Conservation (phyloP, 2,329 filamentous ascomycete genomes). For the Penicillium sclerotiorum region DNA sequence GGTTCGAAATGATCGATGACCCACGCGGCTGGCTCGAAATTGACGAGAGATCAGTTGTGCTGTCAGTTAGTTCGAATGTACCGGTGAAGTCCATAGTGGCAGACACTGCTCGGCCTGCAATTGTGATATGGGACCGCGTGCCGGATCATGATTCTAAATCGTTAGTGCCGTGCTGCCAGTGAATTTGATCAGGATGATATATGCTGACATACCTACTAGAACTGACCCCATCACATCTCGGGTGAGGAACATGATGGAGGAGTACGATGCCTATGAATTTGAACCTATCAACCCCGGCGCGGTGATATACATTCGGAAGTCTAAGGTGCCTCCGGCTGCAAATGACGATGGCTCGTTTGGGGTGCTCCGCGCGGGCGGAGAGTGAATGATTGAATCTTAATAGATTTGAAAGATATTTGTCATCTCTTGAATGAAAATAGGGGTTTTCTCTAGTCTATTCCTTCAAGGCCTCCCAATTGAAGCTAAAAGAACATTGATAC, state of each 20-base stretch:
- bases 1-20: conserved; percentile 29
- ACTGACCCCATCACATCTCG: conserved; percentile 26
- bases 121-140: conserved; percentile 33
- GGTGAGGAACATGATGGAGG: conserved; percentile 23
- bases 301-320: not conserved
- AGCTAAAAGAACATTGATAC: too few relatives aligned
- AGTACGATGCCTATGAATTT: conserved; percentile 13
- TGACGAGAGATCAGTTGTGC: conserved; percentile 41
- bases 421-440: too few relatives aligned
- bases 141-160: not conserved
- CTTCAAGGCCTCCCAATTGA: too few relatives aligned
- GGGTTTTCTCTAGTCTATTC: too few relatives aligned
- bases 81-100: conserved; percentile 44
- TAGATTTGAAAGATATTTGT: too few relatives aligned
- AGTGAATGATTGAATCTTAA: too few relatives aligned
- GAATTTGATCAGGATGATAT: not conserved
- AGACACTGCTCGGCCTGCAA: conserved; percentile 40
- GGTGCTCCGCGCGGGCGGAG: too few relatives aligned
- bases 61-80: conserved; percentile 36
- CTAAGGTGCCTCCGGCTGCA: not conserved
- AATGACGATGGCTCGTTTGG: not conserved
- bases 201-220: conserved; percentile 9
- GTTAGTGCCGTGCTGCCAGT: not conserved
- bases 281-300: not conserved
- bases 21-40: conserved; percentile 41